phyloP scores from a whole-genome alignment of 2,329 filamentous ascomycete genomes.

The Blastomyces silverae region DNA sequence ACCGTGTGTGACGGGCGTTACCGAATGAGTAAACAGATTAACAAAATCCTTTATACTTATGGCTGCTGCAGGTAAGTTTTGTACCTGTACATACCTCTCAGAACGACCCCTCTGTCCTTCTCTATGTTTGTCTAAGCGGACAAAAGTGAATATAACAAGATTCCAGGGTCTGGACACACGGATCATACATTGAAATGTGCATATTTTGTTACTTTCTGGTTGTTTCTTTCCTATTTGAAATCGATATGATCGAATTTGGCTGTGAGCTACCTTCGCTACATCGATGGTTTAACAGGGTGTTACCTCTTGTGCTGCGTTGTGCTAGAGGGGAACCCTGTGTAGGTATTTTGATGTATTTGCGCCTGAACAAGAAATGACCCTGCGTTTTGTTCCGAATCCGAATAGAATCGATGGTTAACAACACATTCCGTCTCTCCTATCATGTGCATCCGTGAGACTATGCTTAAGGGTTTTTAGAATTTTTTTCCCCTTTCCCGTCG shows the following conservation, averaged over 20 bases:
- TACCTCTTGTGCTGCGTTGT: constrained; percentile 7
- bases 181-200: constrained; percentile 1
- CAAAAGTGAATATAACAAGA: not conserved
- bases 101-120: not conserved
- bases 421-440: not conserved
- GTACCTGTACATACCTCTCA: not conserved
- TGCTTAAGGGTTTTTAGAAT: not conserved
- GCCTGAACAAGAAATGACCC: not conserved
- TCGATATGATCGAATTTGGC: not conserved
- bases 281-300: constrained; percentile 5
- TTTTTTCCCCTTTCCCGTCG: not conserved
- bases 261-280: not conserved
- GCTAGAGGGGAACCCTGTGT: not conserved
- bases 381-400: not conserved
- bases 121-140: not conserved
- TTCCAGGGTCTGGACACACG: not conserved
- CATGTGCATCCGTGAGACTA: not conserved
- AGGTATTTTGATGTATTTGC: not conserved
- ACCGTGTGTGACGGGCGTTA: not conserved
- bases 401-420: constrained; percentile 2
- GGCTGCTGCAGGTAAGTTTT: not conserved
- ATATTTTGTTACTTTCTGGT: not conserved
- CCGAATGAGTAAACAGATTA: not conserved
- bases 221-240: constrained; percentile 4
- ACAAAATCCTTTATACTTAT: not conserved